phyloP scores from a whole-genome alignment of 441 rosid species.

The Oxalis stricta region DNA sequence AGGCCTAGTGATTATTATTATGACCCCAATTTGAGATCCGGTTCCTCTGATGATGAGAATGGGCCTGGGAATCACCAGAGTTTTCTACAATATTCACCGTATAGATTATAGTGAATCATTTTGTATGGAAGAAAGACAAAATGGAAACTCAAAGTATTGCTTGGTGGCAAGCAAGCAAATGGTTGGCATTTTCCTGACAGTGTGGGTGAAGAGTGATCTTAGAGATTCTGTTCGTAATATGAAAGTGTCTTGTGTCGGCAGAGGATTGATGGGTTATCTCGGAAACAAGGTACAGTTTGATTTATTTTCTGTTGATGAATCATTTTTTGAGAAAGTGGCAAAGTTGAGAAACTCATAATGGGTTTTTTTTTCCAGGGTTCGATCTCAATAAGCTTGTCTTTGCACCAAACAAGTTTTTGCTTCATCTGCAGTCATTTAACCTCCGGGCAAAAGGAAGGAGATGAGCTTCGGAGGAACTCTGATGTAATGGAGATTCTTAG shows the following conservation, averaged over 20 bases:
- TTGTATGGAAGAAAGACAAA: constrained; percentile 22
- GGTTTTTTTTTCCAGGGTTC: constrained; percentile 73
- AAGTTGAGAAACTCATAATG: constrained; percentile 14
- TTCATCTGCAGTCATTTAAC: constrained; percentile 96
- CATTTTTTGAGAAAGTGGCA: constrained; percentile 2
- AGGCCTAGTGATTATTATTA: constrained; percentile 34
- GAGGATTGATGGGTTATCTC: constrained; percentile 88
- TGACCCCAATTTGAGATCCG: constrained; percentile 39
- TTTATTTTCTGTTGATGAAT: constrained; percentile 8
- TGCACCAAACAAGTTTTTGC: constrained; percentile 95
- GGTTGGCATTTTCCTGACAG: constrained; percentile 65
- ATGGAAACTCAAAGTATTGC: constrained; percentile 38
- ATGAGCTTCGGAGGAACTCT: constrained; percentile 83
- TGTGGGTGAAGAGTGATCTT: constrained; percentile 63
- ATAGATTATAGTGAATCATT: constrained; percentile 24
- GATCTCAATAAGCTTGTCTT: constrained; percentile 92
- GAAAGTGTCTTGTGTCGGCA: constrained; percentile 70
- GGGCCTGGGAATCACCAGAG: constrained; percentile 35
- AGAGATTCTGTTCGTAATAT: constrained; percentile 42
- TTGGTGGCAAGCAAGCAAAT: constrained; percentile 70
- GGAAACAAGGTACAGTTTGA: constrained; percentile 49
- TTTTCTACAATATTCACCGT: constrained; percentile 19
- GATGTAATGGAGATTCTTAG: constrained; percentile 94
- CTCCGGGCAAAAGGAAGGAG: constrained; percentile 98
- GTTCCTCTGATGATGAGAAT: constrained; percentile 52